A percentile compares a stretch with the other conserved stretches of the same genome.
phyloP scores from a whole-genome alignment of 1,139 yeast species.

The Taphrina wiesneri region DNA sequence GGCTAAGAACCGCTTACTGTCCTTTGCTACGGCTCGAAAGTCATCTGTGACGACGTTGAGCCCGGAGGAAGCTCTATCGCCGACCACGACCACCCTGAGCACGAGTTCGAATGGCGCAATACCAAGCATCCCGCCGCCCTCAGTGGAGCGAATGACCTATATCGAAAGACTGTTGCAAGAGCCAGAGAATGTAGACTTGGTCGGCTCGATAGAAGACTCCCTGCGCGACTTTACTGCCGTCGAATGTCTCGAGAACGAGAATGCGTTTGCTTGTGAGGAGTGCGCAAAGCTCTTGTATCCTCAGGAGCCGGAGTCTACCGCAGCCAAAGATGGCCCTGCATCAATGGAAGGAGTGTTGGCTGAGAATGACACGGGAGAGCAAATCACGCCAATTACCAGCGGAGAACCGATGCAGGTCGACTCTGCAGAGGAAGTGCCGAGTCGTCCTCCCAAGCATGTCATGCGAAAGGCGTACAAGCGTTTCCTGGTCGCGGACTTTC shows the following conservation, averaged over 20 bases:
- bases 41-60: not conserved
- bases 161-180: constrained; percentile 22
- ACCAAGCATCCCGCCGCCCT: constrained; percentile 12
- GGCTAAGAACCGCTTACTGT: constrained; percentile 24
- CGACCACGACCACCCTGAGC: not conserved
- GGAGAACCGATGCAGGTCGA: constrained; percentile 4
- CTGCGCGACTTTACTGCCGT: constrained; percentile 33
- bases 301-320: not conserved
- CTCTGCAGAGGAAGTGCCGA: not conserved
- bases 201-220: constrained; percentile 36
- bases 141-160: constrained; percentile 12
- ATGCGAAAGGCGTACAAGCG: constrained; percentile 37
- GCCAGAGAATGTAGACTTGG: constrained; percentile 4
- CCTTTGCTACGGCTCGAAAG: constrained; percentile 23
- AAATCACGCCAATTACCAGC: not conserved
- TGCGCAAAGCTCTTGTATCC: constrained; percentile 33
- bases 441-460: constrained; percentile 13
- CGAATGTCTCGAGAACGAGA: constrained; percentile 35
- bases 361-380: not conserved
- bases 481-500: constrained; percentile 35
- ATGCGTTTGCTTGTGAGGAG: constrained; percentile 38
- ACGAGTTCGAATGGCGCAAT: not conserved
- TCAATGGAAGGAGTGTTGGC: constrained; percentile 3
- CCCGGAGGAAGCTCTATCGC: constrained; percentile 1
- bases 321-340: not conserved